Evolutionary conservation across 2,329 filamentous ascomycete species (phyloP).

Genomic region (Aureobasidium vineae): DNA sequence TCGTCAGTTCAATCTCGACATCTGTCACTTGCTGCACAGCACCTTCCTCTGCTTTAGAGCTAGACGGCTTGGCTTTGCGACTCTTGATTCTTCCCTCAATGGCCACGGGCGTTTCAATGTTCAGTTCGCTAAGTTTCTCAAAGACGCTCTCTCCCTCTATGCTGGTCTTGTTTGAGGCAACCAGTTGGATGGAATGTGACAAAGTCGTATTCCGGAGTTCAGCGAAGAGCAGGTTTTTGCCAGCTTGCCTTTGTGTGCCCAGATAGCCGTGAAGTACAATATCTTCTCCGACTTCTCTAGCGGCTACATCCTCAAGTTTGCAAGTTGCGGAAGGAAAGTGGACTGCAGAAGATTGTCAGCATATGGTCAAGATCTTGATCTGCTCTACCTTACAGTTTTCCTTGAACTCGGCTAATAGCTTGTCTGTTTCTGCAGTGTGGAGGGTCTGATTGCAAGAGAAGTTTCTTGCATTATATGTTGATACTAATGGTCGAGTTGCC

Average conservation of each 20-base stretch:
- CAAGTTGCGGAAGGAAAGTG: constrained; percentile 49
- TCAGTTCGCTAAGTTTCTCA: constrained; percentile 45
- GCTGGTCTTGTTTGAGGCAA: constrained; percentile 33
- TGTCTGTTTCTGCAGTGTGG: background rate
- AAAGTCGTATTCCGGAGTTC: constrained; percentile 52
- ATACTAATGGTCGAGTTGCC: background rate
- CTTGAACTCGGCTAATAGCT: constrained; percentile 34
- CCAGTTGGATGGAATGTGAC: constrained; percentile 37
- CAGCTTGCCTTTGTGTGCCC: constrained; percentile 64
- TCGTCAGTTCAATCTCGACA: constrained; percentile 61
- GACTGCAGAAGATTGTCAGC: constrained; percentile 38
- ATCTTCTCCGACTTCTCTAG: constrained; percentile 34
- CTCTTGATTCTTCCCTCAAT: constrained; percentile 51
- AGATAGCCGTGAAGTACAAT: constrained; percentile 70
- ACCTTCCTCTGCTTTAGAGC: constrained; percentile 33
- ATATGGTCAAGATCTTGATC: background rate
- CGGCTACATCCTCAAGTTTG: constrained; percentile 36
- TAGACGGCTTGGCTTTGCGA: constrained; percentile 35
- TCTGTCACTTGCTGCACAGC: constrained; percentile 38
- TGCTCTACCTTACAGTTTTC: constrained; percentile 27
- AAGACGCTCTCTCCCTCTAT: constrained; percentile 7
- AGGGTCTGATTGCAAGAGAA: background rate
- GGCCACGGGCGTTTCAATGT: constrained; percentile 55
- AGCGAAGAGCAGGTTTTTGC: constrained; percentile 69
- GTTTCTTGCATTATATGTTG: background rate